Percentiles rank a stretch among this genome's conserved stretches.
Conservation (phyloP, 164 flowering plant species). For the Piper betle region DNA sequence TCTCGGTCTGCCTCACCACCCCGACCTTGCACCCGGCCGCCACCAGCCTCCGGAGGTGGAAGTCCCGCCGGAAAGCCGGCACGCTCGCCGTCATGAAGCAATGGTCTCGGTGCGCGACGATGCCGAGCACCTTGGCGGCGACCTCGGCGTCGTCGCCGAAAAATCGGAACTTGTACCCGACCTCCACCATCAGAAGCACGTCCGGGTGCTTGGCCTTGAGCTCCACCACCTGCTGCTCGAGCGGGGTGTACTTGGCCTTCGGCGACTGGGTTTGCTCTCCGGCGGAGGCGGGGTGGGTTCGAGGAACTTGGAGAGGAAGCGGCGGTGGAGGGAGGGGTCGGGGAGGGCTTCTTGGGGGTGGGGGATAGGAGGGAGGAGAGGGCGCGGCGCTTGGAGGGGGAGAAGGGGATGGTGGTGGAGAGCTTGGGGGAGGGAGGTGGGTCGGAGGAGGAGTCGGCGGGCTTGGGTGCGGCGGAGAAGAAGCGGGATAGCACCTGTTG, state of each 20-base stretch:
- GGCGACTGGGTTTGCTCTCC: background rate
- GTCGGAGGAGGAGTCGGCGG: no score
- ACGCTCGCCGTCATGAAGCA: conserved; percentile 78
- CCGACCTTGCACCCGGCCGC: conserved; percentile 84
- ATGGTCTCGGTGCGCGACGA: conserved; percentile 66
- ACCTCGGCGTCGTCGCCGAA: conserved; percentile 76
- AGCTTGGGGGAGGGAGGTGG: conserved; percentile 16
- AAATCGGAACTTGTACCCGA: conserved; percentile 72
- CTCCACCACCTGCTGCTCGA: conserved; percentile 76
- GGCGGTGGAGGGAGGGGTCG: conserved; percentile 46
- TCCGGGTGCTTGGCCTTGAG: conserved; percentile 63
- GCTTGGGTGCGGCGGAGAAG: conserved; percentile 66
- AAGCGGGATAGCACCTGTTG: conserved; percentile 91
- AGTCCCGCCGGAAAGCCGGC: conserved; percentile 70
- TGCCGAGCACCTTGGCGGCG: conserved; percentile 74
- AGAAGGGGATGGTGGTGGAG: conserved; percentile 18
- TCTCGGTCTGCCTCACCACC: conserved; percentile 92
- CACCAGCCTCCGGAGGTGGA: conserved; percentile 84
- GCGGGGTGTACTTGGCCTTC: conserved; percentile 56
- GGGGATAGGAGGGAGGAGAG: conserved; percentile 1
- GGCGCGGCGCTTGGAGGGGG: conserved; percentile 49
- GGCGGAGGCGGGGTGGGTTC: conserved; percentile 18
- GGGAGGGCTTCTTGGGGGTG: conserved; percentile 20
- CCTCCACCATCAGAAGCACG: conserved; percentile 87
- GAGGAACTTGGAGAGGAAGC: conserved; percentile 48